Evolutionary conservation across 2,329 filamentous ascomycete genomes (phyloP).

Genomic region (Coleophoma crateriformis): DNA sequence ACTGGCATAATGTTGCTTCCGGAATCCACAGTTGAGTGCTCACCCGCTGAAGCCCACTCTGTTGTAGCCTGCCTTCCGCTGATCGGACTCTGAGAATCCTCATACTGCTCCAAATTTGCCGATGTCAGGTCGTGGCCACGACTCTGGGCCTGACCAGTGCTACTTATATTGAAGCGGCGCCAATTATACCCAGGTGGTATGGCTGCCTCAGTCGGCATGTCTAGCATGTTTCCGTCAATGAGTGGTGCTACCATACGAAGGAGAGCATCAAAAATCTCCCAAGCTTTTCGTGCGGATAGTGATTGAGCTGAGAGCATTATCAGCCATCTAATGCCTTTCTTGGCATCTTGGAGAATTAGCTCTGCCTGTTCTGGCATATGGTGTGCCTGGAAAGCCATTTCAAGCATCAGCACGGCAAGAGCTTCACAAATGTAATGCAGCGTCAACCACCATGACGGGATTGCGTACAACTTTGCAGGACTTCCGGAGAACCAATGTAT

Average conservation of each 20-base stretch:
- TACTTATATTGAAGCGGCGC: conserved; percentile 1
- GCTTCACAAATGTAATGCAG: conserved; percentile 21
- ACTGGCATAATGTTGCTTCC: not conserved
- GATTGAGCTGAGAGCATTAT: conserved; percentile 12
- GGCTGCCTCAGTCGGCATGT: conserved; percentile 14
- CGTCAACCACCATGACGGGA: conserved; percentile 17
- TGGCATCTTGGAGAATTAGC: conserved; percentile 17
- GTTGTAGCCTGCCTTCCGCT: not conserved
- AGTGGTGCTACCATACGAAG: conserved; percentile 14
- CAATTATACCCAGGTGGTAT: conserved; percentile 14
- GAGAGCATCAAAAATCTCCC: conserved; percentile 19
- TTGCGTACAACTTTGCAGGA: conserved; percentile 10
- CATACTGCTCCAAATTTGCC: conserved; percentile 5
- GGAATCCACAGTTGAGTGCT: not conserved
- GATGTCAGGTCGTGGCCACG: not conserved
- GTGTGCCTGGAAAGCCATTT: conserved; percentile 17
- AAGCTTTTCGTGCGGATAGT: conserved; percentile 20
- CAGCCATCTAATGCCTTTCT: conserved; percentile 17
- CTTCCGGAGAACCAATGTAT: conserved; percentile 6
- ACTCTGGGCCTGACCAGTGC: not conserved
- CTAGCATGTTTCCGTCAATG: conserved; percentile 9
- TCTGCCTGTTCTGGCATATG: conserved; percentile 14
- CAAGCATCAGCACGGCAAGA: conserved; percentile 18
- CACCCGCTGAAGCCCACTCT: not conserved
- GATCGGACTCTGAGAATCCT: not conserved